Conservation (phyloP, 176 grass and related monocot species). For the Bonia amplexicaulis region DNA sequence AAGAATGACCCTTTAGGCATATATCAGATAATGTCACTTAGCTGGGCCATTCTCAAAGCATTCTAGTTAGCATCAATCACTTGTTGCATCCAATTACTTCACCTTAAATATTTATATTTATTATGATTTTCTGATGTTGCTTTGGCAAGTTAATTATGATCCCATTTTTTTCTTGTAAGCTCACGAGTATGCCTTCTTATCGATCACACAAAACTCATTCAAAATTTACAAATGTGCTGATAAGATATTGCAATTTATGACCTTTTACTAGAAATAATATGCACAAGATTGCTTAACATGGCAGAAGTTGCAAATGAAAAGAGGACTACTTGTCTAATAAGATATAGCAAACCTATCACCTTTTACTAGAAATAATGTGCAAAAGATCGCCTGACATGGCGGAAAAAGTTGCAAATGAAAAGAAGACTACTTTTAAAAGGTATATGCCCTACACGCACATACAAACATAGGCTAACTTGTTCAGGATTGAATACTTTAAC, state of each 20-base stretch:
- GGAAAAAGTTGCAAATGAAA: neutral
- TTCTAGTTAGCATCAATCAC: neutral
- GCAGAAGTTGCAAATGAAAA: neutral
- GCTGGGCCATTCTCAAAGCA: neutral
- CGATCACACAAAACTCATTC: neutral
- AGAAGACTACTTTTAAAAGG: neutral
- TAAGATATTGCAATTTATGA: neutral
- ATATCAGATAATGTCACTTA: neutral
- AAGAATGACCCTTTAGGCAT: neutral
- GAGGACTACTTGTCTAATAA: neutral
- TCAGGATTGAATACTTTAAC: neutral
- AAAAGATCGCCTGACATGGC: neutral
- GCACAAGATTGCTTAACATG: neutral
- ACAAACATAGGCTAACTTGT: neutral
- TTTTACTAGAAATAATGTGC: neutral
- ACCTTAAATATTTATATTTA: neutral
- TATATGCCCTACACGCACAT: neutral
- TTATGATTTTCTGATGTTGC: neutral
- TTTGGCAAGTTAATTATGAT: neutral
- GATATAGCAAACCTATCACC: neutral
- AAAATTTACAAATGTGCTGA: neutral
- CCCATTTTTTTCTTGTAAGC: neutral
- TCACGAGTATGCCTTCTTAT: neutral
- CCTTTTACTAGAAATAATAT: neutral
- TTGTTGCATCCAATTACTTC: neutral